These are phyloP conservation scores for Aspergillus bombycis DNA, from an alignment of 2,329 filamentous ascomycete genomes.

Conservation along the genomic window DNA sequence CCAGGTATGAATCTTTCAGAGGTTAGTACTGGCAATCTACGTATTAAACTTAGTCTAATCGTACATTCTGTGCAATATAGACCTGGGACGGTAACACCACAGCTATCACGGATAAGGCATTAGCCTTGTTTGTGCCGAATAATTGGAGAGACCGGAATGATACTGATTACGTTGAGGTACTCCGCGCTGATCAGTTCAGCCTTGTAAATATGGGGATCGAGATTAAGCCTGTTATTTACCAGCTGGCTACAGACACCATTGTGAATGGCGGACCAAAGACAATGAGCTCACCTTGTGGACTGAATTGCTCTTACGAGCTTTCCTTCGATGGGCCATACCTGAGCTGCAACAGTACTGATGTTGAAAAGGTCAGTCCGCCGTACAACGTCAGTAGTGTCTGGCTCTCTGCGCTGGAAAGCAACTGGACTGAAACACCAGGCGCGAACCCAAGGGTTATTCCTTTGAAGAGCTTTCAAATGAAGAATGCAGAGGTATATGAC, in stretches of 20 bases:
- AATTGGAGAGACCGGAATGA: neutral
- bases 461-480: too few species aligned
- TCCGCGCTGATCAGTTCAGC: neutral
- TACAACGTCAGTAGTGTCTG: rapidly evolving
- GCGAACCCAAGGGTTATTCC: neutral
- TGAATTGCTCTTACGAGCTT: neutral
- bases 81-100: neutral
- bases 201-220: rapidly evolving
- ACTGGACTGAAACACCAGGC: neutral
- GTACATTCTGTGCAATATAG: too few species aligned
- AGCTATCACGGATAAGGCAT: rapidly evolving
- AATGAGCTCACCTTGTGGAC: neutral
- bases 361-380: rapidly evolving
- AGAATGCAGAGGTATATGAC: neutral
- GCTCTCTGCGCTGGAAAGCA: neutral
- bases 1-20: neutral
- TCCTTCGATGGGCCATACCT: neutral
- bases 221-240: neutral
- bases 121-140: neutral
- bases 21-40: neutral
- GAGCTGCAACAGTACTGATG: neutral
- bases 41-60: too few species aligned
- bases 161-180: neutral
- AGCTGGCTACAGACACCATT: neutral
- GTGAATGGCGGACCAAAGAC: rapidly evolving